A percentile compares a stretch with the other conserved stretches of the same genome.
phyloP scores from a whole-genome alignment of 495 filamentous ascomycete genomes.

The Ascobolus immersus region DNA sequence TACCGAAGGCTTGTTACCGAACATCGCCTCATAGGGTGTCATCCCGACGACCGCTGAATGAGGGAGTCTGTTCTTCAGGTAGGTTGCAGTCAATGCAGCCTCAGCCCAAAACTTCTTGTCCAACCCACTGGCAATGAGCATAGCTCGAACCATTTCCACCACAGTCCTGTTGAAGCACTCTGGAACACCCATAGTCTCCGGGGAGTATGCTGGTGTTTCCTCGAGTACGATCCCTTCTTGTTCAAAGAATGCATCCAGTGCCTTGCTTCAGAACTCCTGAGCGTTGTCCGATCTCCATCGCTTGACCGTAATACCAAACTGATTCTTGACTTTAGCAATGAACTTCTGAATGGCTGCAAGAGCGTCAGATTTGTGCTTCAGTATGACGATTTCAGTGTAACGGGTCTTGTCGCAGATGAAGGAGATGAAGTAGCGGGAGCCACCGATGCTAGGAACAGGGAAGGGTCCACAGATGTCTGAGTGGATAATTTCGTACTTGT shows the following conservation, averaged over 20 bases:
- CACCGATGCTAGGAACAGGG: background rate
- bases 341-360: background rate
- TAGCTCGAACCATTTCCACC: background rate
- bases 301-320: background rate
- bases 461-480: background rate
- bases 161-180: background rate
- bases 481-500: background rate
- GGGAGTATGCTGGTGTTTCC: background rate
- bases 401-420: background rate
- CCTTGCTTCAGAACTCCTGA: background rate
- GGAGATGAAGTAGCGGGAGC: background rate
- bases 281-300: background rate
- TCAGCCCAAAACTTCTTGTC: slow-evolving; percentile 4
- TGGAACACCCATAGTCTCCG: background rate
- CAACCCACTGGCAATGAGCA: background rate
- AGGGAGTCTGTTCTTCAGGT: slow-evolving; percentile 1
- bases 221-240: background rate
- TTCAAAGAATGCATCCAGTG: background rate
- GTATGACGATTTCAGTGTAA: no score
- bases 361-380: background rate
- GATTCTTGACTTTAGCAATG: background rate
- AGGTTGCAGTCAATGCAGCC: background rate
- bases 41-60: background rate
- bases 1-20: background rate
- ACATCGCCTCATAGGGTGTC: slow-evolving; percentile 1